A percentile compares a stretch with the other conserved stretches of the same genome.
phyloP scores from a whole-genome alignment of 768 basidiomycete species.

The Glaciozyma martinii region DNA sequence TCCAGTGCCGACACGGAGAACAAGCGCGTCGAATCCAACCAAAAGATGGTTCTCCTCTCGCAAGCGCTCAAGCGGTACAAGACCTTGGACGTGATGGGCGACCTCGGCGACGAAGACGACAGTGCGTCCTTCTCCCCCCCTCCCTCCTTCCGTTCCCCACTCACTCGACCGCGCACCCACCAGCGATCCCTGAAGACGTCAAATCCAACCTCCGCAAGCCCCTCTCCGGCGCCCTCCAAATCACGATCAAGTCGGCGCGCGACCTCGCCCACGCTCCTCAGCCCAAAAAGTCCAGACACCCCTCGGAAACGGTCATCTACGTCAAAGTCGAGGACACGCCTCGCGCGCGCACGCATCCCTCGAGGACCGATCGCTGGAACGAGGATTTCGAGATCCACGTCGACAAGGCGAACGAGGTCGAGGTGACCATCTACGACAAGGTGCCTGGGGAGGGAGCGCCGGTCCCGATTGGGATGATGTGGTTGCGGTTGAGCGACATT shows the following conservation, averaged over 20 bases:
- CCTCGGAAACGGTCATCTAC: constrained; percentile 72
- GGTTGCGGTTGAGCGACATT: constrained; percentile 87
- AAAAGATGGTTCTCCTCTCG: constrained; percentile 87
- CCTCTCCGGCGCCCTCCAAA: constrained; percentile 79
- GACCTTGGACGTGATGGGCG: constrained; percentile 86
- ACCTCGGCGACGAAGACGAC: constrained; percentile 57
- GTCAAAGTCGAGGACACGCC: constrained; percentile 95
- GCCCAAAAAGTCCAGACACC: constrained; percentile 39
- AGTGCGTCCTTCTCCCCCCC: constrained; percentile 43
- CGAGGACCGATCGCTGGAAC: constrained; percentile 92
- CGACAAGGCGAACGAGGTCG: constrained; percentile 97
- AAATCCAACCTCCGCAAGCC: constrained; percentile 95
- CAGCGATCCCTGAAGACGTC: constrained; percentile 65
- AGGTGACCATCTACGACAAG: constrained; percentile 90
- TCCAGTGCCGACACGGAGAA: constrained; percentile 63
- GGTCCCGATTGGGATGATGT: constrained; percentile 84
- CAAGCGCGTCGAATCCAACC: constrained; percentile 88
- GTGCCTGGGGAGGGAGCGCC: constrained; percentile 61
- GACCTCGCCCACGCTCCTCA: constrained; percentile 93
- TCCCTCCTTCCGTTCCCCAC: background rate
- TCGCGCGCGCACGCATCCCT: constrained; percentile 80
- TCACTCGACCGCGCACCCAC: constrained; percentile 1
- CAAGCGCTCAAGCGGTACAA: constrained; percentile 92
- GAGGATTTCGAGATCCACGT: constrained; percentile 94
- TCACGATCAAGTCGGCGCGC: constrained; percentile 78